These are phyloP conservation scores for Calcarisporium arbuscula DNA, from an alignment of 2,329 filamentous ascomycete species.

Conservation along the genomic window DNA sequence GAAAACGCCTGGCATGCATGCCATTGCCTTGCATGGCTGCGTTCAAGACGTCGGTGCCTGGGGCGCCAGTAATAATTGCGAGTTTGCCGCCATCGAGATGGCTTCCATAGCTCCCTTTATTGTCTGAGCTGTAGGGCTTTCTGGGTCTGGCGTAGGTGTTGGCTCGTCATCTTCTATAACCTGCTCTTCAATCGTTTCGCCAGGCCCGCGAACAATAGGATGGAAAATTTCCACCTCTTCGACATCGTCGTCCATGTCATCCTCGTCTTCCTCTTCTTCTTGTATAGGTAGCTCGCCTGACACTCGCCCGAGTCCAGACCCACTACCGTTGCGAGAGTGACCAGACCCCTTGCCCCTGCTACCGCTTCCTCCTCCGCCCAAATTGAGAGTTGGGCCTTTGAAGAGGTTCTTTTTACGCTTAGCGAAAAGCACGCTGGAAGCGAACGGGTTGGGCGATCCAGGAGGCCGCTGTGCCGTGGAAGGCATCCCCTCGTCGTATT, in stretches of 20 bases:
- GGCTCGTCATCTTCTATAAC: conserved; percentile 36
- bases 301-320: conserved; percentile 55
- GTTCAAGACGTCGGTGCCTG: too few species aligned
- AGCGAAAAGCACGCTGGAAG: conserved; percentile 63
- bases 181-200: conserved; percentile 40
- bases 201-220: conserved; percentile 39
- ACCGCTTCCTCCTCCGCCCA: conserved; percentile 34
- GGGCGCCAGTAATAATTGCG: too few species aligned
- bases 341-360: conserved; percentile 31
- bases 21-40: too few species aligned
- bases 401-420: conserved; percentile 76
- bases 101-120: not conserved
- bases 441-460: conserved; percentile 52
- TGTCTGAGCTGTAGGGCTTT: conserved; percentile 3
- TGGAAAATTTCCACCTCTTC: conserved; percentile 53
- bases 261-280: conserved; percentile 54
- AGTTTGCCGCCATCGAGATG: too few species aligned
- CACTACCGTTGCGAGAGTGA: conserved; percentile 54
- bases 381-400: conserved; percentile 67
- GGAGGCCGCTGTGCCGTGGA: conserved; percentile 34
- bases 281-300: conserved; percentile 72
- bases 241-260: conserved; percentile 31
- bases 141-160: conserved; percentile 8
- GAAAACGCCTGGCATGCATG: too few species aligned
- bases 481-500: conserved; percentile 56